Evolutionary conservation across 208 protist species (phyloP), one percentile per base, ranked within the genome.

Genomic region (Leishmania tropica): DNA sequence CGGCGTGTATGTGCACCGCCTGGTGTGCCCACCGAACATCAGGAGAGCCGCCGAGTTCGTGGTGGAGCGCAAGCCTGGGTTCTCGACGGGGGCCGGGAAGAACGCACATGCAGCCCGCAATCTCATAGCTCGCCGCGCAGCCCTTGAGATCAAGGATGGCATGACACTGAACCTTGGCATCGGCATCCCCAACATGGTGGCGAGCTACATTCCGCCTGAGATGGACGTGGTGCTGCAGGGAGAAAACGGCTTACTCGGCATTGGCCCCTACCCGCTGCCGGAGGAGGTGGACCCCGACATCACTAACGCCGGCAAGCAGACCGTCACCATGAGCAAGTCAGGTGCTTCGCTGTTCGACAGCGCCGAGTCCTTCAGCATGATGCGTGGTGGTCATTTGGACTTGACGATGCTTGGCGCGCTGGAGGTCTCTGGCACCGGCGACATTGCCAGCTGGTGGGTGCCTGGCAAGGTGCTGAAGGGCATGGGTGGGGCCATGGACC

Each of bases 231-330:
- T 89, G 75, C 89, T 99, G 19, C 95, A 98, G 86, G 78, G 37
- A 15, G 96, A 98, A 80, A 97, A 97, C 80, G 96, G 95, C 45
- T 31, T 98, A 13, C 87, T 98, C 3, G 93, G 93, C 45, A 89
- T 96, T 78, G 97, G 97, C n/a, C 97, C 96, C 42, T 98, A 94
- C 88, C 97, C 97, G 37, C 64, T 86, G 68, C 56, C 78, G 11
- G 92, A 89, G 54, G 60, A 97, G 78, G 87, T 94, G 28, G 96
- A 99, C 80, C 45, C 94, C 40, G 98, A 99, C 88, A 75, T 98
- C 31, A 99, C 98, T 72, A 99, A 99, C 82, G 98, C 98, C 15
- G 94, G 97, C 58, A 99, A 99, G 80, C 94, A 99, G 84, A 99
- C 97, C 10, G 88, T 87, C 40, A 98, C 96, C 0, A 88, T 92